phyloP scores from a whole-genome alignment of 1,139 yeast species.

The Scheffersomyces quercinus region DNA sequence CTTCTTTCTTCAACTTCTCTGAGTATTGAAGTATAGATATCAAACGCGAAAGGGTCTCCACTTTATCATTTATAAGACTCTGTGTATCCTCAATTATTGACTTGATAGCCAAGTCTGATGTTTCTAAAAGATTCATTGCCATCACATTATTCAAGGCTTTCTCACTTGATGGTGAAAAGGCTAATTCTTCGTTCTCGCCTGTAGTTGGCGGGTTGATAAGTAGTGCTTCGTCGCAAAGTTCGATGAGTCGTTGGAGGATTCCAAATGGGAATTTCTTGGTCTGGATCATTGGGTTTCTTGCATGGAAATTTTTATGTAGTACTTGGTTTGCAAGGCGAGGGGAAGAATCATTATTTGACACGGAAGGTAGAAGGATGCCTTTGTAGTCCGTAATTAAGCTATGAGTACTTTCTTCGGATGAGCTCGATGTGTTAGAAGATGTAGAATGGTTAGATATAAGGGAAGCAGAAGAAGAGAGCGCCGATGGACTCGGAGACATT shows the following conservation, averaged over 20 bases:
- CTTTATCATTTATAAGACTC: constrained; percentile 59
- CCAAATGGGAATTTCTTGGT: constrained; percentile 62
- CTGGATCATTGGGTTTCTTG: constrained; percentile 16
- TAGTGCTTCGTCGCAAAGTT: constrained; percentile 76
- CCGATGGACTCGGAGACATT: constrained; percentile 14
- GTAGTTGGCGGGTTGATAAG: constrained; percentile 63
- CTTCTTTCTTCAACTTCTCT: constrained; percentile 79
- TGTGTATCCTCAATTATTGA: constrained; percentile 71
- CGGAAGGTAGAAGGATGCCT: constrained; percentile 50
- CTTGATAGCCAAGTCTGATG: constrained; percentile 65
- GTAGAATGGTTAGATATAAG: constrained; percentile 9
- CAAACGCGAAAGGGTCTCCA: constrained; percentile 72
- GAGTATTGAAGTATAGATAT: constrained; percentile 78
- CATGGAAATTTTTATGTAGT: constrained; percentile 15
- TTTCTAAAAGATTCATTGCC: constrained; percentile 55
- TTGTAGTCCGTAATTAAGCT: constrained; percentile 51
- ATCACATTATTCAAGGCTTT: constrained; percentile 58
- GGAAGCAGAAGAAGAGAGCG: constrained; percentile 23
- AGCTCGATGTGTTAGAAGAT: constrained; percentile 15
- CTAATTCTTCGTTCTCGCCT: constrained; percentile 29
- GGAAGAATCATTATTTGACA: constrained; percentile 16
- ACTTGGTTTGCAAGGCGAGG: constrained; percentile 25
- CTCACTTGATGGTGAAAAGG: constrained; percentile 73
- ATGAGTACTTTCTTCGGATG: constrained; percentile 12
- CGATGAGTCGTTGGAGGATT: constrained; percentile 60